Base-by-base conservation (phyloP, 805 yeast species). In the Kazachstania martiniae region DNA sequence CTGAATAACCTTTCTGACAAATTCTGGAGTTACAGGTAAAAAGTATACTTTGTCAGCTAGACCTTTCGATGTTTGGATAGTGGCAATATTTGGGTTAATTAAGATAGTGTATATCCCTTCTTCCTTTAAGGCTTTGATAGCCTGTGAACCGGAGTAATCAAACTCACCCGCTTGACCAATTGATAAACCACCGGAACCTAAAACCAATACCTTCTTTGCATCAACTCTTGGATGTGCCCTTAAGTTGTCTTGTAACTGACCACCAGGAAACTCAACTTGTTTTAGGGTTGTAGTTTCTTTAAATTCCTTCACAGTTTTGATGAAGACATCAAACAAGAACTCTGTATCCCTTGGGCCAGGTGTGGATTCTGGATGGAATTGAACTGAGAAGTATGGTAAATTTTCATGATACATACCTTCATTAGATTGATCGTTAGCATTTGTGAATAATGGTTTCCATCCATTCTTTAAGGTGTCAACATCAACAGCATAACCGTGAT, bases 301-400 rank as follows among this genome's bases (percentile, higher is more conserved):
- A 64, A 62, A 70, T 29, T 78, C 83, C 33, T 70, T 58, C 32
- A 91, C 94, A 31, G 95, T 59, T 44, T 83, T 62, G 53, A 91
- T 80, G 63, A 91, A 91, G 21, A 83, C 86, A 53, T 91, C 98
- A 51, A 91, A 91, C 58, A 91, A 68, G 62, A 87, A 91, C 64
- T 91, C 98, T 32, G 98, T 91, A 59, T 91, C 99, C 59, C 95
- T 77, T 58, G 99, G 99, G 59, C 99, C 99, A 29, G 98, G 97
- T 31, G 95, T 85, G 16, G 96, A 84, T 68, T 91, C 99, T 17
- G 99, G 99, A 59, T 91, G 99, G 72, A 91, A 89, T 68, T 91
- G 99, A 30, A 91, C 97, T 12, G 98, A 91, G 70, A 91, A 91
- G 58, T 69, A 80, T 25, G 99, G 98, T 59, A 80, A 70, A 43